Base-by-base conservation (phyloP, 2,329 filamentous ascomycete species). In the Aureobasidium sp. region DNA sequence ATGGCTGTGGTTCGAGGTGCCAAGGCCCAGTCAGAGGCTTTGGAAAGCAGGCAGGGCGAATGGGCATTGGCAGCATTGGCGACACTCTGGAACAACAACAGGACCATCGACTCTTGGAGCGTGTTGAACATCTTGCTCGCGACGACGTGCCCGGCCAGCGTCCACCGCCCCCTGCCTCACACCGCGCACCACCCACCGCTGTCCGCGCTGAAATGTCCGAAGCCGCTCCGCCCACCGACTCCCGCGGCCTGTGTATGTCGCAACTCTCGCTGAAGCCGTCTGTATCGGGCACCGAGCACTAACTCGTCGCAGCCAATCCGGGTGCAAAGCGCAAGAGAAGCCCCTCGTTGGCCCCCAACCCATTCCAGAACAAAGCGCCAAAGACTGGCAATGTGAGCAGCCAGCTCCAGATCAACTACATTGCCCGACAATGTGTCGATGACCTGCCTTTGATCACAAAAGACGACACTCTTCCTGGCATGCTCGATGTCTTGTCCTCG, bases 391-490 rank as follows among this genome's bases (percentile, higher is more conserved):
- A 57, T 24, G 62, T 54, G 40, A 74, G 73, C 63, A 79, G 79
- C 64, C 80, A 83, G 62, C 71, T 84, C 39, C 80, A 83, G 66
- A 84, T 84, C 70, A 84, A 85, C 68, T 85, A 85, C 60, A 78
- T 85, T 51, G 80, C 80, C 47, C 75, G 81, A 37, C 80, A 83
- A 57, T 78, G 79, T 60, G 72, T 77, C 30, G 77, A 81, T 34
- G 80, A 82, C 62, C 72, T 85, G 22, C 80, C 81, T 29, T 73
- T 84, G 17, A 77, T 84, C 57, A 79, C 75, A 54, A 75, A 76
- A 58, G 78, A 83, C 53, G 87, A 90, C 63, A 85, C 80, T 10
- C 85, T 95, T 62, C 79, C 81, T 11, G 84, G 86, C 60, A 81
- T 93, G 52, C 70, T 93, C 41, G 75, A 79, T 35, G 76, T 90